A percentile compares a stretch with the other conserved stretches of the same genome.
phyloP scores from a whole-genome alignment of 306 rosid genomes.

The Cajanus cajan region DNA sequence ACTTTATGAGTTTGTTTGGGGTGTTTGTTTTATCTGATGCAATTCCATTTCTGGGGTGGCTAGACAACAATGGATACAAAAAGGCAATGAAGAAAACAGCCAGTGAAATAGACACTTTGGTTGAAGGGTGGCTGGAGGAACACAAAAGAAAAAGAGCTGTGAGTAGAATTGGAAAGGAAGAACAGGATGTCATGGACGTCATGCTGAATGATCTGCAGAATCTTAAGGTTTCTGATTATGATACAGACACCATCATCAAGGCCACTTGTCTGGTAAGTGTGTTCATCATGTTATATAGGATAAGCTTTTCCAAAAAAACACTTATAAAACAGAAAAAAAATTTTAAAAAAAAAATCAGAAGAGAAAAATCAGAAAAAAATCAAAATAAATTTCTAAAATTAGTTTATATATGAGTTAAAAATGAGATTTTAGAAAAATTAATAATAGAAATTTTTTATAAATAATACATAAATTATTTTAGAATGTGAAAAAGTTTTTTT shows the following conservation, averaged over 20 bases:
- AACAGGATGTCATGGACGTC: conserved; percentile 43
- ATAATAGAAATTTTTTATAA: no score
- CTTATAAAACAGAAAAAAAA: no score
- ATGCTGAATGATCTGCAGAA: conserved; percentile 35
- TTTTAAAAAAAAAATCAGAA: no score
- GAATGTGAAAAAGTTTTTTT: no score
- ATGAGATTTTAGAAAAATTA: no score
- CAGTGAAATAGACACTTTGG: conserved; percentile 28
- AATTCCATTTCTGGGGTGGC: conserved; percentile 45
- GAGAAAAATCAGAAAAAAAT: no score
- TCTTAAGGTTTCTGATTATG: conserved; percentile 21
- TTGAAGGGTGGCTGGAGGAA: conserved; percentile 42
- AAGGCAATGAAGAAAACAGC: conserved; percentile 47
- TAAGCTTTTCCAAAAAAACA: no score
- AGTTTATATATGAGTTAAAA: no score
- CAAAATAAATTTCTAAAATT: no score
- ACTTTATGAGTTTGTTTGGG: conserved; percentile 37
- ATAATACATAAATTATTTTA: no score
- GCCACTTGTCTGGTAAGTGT: conserved; percentile 43
- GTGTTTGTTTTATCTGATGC: conserved; percentile 48
- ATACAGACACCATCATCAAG: conserved; percentile 45
- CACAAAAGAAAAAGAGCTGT: conserved; percentile 38
- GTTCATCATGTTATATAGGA: neutral
- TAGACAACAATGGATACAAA: conserved; percentile 36
- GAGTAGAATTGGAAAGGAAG: conserved; percentile 30